phyloP scores from a whole-genome alignment of 2,329 filamentous ascomycete species.

The Chaetomium globosum region DNA sequence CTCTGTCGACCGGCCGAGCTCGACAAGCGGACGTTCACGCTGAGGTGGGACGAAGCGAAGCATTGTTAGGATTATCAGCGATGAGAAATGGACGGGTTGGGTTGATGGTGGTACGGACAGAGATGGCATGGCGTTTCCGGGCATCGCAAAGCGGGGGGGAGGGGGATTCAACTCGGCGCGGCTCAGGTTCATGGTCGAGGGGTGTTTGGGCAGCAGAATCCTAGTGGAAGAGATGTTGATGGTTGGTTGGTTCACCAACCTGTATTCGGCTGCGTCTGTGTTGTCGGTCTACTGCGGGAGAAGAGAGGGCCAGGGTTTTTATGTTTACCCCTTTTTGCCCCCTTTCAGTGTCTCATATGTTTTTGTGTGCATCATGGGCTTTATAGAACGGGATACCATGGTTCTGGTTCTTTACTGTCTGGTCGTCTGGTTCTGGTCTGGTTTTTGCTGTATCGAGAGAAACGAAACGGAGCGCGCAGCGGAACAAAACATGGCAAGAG shows the following conservation, averaged over 20 bases:
- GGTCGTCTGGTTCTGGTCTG: constrained; percentile 3
- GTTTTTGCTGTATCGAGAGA: constrained; percentile 1
- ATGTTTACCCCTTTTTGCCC: constrained; percentile 8
- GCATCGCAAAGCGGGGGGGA: not conserved
- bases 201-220: not conserved
- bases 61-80: constrained; percentile 14
- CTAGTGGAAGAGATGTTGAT: not conserved
- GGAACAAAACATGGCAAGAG: constrained; percentile 9
- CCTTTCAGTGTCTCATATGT: constrained; percentile 13
- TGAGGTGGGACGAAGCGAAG: constrained; percentile 7
- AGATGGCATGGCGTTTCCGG: constrained; percentile 3
- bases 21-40: not conserved
- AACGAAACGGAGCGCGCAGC: constrained; percentile 6
- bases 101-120: not conserved
- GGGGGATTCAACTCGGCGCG: not conserved
- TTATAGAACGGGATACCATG: constrained; percentile 32
- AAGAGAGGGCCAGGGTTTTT: not conserved
- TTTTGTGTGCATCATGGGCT: constrained; percentile 26
- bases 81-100: not conserved
- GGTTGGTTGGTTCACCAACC: not conserved
- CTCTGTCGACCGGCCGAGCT: not conserved
- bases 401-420: constrained; percentile 11
- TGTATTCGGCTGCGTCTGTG: not conserved
- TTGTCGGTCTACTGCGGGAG: not conserved
- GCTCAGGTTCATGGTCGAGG: not conserved